phyloP scores from a whole-genome alignment of 2,329 filamentous ascomycete genomes.

The Tothia fuscella region DNA sequence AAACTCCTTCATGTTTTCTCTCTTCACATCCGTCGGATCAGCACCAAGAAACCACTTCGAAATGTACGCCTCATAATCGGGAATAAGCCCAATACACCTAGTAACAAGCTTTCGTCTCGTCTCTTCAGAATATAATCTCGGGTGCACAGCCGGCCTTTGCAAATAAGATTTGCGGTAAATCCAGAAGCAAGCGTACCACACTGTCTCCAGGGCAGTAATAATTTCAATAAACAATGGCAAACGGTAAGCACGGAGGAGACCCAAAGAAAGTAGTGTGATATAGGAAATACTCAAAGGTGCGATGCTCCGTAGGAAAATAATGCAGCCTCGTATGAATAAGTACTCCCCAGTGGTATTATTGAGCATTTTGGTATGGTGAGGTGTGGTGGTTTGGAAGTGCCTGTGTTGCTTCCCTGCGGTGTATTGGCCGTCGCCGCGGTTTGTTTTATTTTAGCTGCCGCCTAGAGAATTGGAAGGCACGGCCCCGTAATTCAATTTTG shows the following conservation, averaged over 20 bases:
- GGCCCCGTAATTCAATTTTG: no score
- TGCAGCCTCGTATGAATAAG: slow-evolving; percentile 2
- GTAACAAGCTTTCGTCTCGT: slow-evolving; percentile 45
- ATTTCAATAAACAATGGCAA: not conserved
- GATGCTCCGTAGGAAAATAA: not conserved
- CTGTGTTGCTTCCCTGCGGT: no score
- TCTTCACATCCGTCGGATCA: slow-evolving; percentile 42
- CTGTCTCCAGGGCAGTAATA: not conserved
- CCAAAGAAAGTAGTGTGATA: not conserved
- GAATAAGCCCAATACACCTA: slow-evolving; percentile 42
- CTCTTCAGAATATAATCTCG: slow-evolving; percentile 17
- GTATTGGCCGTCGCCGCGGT: no score
- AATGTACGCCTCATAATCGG: slow-evolving; percentile 45
- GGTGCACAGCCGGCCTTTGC: not conserved
- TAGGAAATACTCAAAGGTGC: slow-evolving; percentile 1
- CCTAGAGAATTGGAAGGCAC: no score
- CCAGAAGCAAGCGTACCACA: slow-evolving; percentile 1
- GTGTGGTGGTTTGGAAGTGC: no score
- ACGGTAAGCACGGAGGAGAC: not conserved
- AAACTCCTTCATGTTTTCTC: slow-evolving; percentile 59
- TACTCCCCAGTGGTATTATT: not conserved
- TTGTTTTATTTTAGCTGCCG: no score
- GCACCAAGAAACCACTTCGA: slow-evolving; percentile 56
- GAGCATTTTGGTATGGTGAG: not conserved
- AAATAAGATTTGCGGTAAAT: not conserved